Evolutionary conservation across 371 early-diverging fungal species (phyloP).

Genomic region (Lichtheimia ramosa): DNA sequence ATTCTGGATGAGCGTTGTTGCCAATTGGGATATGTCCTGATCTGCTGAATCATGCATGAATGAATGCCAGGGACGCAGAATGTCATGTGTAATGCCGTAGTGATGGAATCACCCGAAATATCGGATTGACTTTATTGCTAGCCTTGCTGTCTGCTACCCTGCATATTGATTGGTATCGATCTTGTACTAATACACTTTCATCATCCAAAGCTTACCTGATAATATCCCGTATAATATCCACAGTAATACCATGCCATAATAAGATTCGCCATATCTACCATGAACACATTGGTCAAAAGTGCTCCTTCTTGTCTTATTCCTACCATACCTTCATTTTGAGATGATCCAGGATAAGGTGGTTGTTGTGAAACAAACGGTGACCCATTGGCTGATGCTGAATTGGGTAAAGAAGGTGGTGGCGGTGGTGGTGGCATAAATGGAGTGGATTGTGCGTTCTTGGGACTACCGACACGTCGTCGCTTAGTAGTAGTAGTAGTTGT

Average conservation of each 20-base stretch:
- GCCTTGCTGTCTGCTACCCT: background rate
- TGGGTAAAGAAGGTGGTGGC: no score
- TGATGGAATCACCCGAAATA: background rate
- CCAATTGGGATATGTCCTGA: no score
- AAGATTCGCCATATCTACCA: constrained; percentile 43
- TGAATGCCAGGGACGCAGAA: no score
- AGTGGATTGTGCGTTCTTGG: no score
- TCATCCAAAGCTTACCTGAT: constrained; percentile 41
- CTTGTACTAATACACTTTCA: background rate
- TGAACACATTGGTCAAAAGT: background rate
- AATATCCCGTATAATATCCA: constrained; percentile 73
- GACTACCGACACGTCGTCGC: no score
- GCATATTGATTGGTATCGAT: background rate
- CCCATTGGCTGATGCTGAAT: no score
- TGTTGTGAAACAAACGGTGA: background rate
- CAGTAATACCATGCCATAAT: constrained; percentile 78
- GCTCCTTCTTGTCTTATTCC: background rate
- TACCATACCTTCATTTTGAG: background rate
- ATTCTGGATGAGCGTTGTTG: no score
- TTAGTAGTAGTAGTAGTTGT: no score
- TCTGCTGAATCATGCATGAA: no score
- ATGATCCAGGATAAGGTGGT: background rate
- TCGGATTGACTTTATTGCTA: background rate
- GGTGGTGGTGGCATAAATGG: background rate
- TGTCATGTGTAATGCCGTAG: no score